Percentiles rank a stretch among this genome's conserved stretches.
These are phyloP conservation scores for Ophiognomonia clavigignenti-juglandacearum DNA, from an alignment of 2,329 filamentous ascomycete genomes.

Conservation along the genomic window DNA sequence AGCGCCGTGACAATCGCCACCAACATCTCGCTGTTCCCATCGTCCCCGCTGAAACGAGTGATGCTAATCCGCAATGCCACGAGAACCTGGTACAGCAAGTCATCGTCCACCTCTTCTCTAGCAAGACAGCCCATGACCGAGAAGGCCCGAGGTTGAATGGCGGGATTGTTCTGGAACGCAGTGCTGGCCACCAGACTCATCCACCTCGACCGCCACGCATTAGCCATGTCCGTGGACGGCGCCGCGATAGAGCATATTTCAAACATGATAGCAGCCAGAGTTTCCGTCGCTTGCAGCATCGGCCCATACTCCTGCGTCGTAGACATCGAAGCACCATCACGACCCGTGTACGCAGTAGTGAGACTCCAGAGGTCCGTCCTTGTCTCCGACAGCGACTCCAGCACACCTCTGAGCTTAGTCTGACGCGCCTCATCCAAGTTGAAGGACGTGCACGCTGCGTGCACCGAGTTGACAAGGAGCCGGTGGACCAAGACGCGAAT, in stretches of 20 bases:
- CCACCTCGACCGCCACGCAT: slow-evolving; percentile 67
- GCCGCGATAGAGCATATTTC: slow-evolving; percentile 61
- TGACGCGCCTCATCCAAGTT: slow-evolving; percentile 54
- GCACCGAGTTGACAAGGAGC: slow-evolving; percentile 61
- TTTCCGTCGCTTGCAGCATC: slow-evolving; percentile 53
- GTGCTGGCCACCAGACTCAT: slow-evolving; percentile 70
- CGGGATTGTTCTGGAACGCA: slow-evolving; percentile 68
- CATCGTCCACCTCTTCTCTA: slow-evolving; percentile 67
- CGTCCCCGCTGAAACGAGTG: slow-evolving; percentile 54
- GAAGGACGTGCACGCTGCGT: slow-evolving; percentile 64
- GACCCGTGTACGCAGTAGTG: slow-evolving; percentile 33
- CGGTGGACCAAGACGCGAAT: slow-evolving; percentile 57
- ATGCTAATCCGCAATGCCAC: slow-evolving; percentile 63
- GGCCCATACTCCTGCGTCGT: slow-evolving; percentile 49
- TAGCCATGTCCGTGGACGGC: slow-evolving; percentile 59
- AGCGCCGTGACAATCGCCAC: slow-evolving; percentile 62
- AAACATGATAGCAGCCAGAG: slow-evolving; percentile 55
- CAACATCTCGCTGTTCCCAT: slow-evolving; percentile 62
- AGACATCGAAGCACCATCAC: slow-evolving; percentile 51
- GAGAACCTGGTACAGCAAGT: slow-evolving; percentile 65
- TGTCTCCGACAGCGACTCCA: slow-evolving; percentile 56
- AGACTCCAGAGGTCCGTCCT: slow-evolving; percentile 53
- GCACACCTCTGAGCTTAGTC: slow-evolving; percentile 48
- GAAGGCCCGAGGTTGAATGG: slow-evolving; percentile 65
- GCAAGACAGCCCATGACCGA: slow-evolving; percentile 68